Evolutionary conservation across 2,329 filamentous ascomycete genomes (phyloP).

Genomic region (Paramyrothecium sp.): DNA sequence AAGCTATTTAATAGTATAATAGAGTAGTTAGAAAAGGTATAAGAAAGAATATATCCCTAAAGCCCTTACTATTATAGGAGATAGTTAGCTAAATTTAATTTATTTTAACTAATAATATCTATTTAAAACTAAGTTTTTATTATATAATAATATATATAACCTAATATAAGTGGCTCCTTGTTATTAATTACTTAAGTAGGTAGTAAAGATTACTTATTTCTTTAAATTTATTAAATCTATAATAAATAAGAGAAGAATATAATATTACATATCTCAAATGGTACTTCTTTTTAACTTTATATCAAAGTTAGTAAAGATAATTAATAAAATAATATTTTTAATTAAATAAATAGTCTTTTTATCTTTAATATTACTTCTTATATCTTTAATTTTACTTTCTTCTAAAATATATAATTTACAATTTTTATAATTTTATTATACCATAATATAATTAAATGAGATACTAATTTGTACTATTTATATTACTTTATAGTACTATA

Average conservation of each 20-base stretch:
- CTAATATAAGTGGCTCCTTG: background rate
- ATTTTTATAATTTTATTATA: slow-evolving; percentile 1
- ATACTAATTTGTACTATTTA: background rate
- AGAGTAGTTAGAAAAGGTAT: background rate
- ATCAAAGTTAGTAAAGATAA: background rate
- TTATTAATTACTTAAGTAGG: background rate
- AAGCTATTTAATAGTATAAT: background rate
- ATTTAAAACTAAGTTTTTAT: background rate
- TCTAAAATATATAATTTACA: background rate
- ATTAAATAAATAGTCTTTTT: background rate
- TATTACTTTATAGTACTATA: background rate
- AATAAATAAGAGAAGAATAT: background rate
- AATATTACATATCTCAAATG: slow-evolving; percentile 2
- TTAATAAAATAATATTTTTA: background rate
- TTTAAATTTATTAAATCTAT: background rate
- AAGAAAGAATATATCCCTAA: no score
- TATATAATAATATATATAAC: background rate
- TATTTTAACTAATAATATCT: background rate
- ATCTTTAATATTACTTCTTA: background rate
- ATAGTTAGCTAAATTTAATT: no score
- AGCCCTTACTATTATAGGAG: no score
- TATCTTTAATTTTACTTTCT: background rate
- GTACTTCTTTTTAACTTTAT: background rate
- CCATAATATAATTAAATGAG: background rate
- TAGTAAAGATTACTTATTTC: background rate